These are phyloP conservation scores for Exophiala sp. DNA, from an alignment of 2,329 filamentous ascomycete species.

Conservation along the genomic window DNA sequence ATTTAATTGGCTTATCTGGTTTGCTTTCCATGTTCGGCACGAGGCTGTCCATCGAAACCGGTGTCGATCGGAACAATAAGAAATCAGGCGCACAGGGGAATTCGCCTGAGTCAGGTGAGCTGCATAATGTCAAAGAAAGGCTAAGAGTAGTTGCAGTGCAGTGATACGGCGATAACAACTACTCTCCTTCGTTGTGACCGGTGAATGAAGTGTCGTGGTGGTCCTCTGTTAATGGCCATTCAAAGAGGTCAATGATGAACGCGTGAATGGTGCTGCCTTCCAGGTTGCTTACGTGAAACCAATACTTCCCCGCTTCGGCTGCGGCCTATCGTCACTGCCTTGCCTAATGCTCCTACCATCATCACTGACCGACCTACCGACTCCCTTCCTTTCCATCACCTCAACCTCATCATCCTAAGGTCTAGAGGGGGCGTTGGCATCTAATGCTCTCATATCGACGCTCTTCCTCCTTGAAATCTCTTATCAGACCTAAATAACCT, in stretches of 20 bases:
- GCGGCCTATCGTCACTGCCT: slow-evolving; percentile 15
- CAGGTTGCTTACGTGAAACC: background rate
- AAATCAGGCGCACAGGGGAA: background rate
- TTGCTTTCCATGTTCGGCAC: background rate
- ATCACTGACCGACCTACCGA: background rate
- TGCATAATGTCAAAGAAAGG: no score
- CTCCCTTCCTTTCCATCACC: slow-evolving; percentile 3
- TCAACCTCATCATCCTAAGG: slow-evolving; percentile 1
- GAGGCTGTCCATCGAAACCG: background rate
- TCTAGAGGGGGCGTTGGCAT: slow-evolving; percentile 1
- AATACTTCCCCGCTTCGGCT: slow-evolving; percentile 14
- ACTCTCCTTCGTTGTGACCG: no score
- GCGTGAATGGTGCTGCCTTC: slow-evolving; percentile 1
- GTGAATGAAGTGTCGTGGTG: no score
- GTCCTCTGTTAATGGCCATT: no score
- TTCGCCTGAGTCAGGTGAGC: no score
- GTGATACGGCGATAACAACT: no score
- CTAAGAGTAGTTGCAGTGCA: background rate
- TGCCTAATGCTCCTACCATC: slow-evolving; percentile 7
- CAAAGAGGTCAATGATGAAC: no score
- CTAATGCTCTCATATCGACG: slow-evolving; percentile 6
- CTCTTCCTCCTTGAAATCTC: slow-evolving; percentile 10
- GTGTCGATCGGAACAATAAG: background rate
- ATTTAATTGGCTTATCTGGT: slow-evolving; percentile 1
- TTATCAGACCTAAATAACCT: slow-evolving; percentile 5